A percentile compares a stretch with the other conserved stretches of the same genome.
These are phyloP conservation scores for Asterophora parasitica DNA, from an alignment of 768 basidiomycete species.

Conservation along the genomic window DNA sequence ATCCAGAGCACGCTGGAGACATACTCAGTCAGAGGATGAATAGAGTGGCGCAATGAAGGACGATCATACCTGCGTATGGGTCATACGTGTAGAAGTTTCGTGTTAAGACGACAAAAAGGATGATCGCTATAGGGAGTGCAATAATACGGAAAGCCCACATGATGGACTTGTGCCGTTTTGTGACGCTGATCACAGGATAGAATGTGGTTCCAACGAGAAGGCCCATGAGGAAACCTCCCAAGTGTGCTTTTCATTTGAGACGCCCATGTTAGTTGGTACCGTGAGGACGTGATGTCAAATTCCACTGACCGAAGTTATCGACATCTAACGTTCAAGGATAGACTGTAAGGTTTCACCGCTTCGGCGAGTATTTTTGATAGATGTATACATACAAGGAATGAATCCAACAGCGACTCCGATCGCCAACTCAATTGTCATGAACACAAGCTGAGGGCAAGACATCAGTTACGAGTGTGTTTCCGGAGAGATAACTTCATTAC, in stretches of 20 bases:
- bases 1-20: constrained; percentile 71
- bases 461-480: neutral
- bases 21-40: neutral
- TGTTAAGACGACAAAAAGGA: constrained; percentile 78
- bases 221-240: constrained; percentile 84
- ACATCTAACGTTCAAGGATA: constrained; percentile 55
- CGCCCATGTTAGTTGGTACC: constrained; percentile 1
- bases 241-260: constrained; percentile 62
- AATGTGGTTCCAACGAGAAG: constrained; percentile 79
- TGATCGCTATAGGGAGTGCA: constrained; percentile 69
- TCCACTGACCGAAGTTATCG: constrained; percentile 77
- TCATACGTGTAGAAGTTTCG: constrained; percentile 89
- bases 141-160: constrained; percentile 70
- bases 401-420: constrained; percentile 84
- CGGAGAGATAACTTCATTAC: constrained; percentile 31
- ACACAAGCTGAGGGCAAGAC: constrained; percentile 51
- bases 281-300: neutral
- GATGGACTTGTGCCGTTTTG: constrained; percentile 65
- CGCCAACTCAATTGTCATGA: constrained; percentile 82
- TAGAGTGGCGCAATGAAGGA: constrained; percentile 4
- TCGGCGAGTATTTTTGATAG: neutral
- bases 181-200: constrained; percentile 84
- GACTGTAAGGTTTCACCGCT: constrained; percentile 12
- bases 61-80: constrained; percentile 69
- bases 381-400: constrained; percentile 58